Evolutionary conservation across 371 early-diverging fungal species (phyloP).

Genomic region (Mortierella sp.): DNA sequence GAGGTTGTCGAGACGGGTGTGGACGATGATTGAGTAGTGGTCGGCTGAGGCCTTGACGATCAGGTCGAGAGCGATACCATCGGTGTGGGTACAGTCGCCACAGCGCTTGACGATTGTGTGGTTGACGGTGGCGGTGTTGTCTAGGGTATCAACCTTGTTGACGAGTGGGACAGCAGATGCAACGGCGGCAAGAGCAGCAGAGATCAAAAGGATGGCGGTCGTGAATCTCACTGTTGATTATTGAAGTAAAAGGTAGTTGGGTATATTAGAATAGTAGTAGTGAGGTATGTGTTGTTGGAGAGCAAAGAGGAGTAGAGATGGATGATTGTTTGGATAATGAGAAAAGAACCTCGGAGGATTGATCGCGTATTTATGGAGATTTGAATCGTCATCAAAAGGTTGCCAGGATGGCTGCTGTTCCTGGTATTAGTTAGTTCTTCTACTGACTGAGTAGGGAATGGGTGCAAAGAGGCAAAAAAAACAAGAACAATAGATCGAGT

Average conservation of each 20-base stretch:
- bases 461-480: background rate
- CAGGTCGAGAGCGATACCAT: constrained; percentile 18
- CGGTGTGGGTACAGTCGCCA: constrained; percentile 22
- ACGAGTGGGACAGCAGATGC: constrained; percentile 26
- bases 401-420: background rate
- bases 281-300: background rate
- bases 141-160: background rate
- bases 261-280: background rate
- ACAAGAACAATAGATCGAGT: background rate
- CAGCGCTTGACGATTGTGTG: constrained; percentile 24
- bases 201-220: constrained; percentile 23
- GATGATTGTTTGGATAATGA: background rate
- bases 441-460: background rate
- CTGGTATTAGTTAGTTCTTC: background rate
- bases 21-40: constrained; percentile 32
- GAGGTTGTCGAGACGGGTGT: constrained; percentile 18
- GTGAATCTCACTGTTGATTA: constrained; percentile 33
- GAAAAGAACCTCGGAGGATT: background rate
- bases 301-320: background rate
- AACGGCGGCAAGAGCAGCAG: constrained; percentile 29
- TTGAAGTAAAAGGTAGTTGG: background rate
- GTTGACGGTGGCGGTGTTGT: background rate
- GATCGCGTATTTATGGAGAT: background rate
- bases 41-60: constrained; percentile 32
- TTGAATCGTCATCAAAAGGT: background rate